These are phyloP conservation scores for Didymella keratinophila DNA, from an alignment of 2,329 filamentous ascomycete species.

Conservation along the genomic window DNA sequence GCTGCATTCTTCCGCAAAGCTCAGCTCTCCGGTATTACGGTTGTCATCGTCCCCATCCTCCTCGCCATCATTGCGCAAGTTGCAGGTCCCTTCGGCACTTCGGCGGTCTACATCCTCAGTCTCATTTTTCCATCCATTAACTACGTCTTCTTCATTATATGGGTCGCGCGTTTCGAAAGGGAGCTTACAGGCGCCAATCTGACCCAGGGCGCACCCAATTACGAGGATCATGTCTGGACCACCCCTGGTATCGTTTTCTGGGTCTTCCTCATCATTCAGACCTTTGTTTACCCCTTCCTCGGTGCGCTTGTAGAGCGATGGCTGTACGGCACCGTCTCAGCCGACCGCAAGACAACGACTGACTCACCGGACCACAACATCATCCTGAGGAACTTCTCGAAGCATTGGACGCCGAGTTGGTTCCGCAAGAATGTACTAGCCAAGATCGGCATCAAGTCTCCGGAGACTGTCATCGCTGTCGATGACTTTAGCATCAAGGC, in stretches of 20 bases:
- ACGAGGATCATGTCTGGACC: constrained; percentile 59
- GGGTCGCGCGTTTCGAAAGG: constrained; percentile 79
- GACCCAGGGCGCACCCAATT: constrained; percentile 64
- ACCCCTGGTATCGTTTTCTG: constrained; percentile 79
- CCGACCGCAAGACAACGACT: constrained; percentile 55
- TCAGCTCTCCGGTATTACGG: constrained; percentile 84
- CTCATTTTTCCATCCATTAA: constrained; percentile 87
- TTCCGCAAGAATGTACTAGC: constrained; percentile 60
- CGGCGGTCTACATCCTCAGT: constrained; percentile 72
- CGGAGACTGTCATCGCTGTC: constrained; percentile 80
- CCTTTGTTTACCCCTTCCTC: constrained; percentile 77
- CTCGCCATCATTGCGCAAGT: constrained; percentile 85
- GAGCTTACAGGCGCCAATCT: constrained; percentile 68
- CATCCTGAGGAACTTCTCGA: constrained; percentile 75
- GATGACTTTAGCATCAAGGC: constrained; percentile 75
- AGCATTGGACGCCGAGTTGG: constrained; percentile 75
- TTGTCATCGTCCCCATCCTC: constrained; percentile 75
- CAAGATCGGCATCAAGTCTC: constrained; percentile 56
- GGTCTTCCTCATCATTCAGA: constrained; percentile 79
- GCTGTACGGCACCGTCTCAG: constrained; percentile 77
- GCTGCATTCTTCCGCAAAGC: constrained; percentile 86
- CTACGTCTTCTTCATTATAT: constrained; percentile 82
- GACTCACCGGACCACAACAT: constrained; percentile 64
- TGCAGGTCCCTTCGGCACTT: constrained; percentile 67
- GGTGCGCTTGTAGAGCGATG: constrained; percentile 76